These are phyloP conservation scores for Nyssa sinensis DNA, from an alignment of 148 eudicot species.

Conservation along the genomic window DNA sequence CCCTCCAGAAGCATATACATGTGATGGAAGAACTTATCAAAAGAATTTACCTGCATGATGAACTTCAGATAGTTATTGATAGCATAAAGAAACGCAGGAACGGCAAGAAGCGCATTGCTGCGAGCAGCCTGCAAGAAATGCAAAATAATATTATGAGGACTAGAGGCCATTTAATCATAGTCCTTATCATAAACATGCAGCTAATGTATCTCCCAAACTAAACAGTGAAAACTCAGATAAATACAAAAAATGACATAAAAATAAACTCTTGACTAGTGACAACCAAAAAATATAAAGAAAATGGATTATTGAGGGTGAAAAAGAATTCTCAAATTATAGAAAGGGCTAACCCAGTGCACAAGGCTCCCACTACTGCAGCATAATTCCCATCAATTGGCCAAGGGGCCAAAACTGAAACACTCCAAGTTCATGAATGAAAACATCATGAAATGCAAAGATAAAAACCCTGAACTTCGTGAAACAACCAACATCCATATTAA, in stretches of 20 bases:
- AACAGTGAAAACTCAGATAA: background rate
- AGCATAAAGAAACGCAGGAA: constrained; percentile 74
- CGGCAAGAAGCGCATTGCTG: constrained; percentile 78
- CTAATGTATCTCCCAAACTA: background rate
- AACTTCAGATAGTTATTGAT: constrained; percentile 92
- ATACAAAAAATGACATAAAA: background rate
- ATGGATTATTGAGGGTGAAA: background rate
- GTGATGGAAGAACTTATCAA: background rate
- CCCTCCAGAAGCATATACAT: background rate
- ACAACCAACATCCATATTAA: background rate
- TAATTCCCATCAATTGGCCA: background rate
- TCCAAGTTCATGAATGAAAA: background rate
- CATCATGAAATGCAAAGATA: background rate
- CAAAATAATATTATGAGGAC: background rate
- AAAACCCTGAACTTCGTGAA: background rate
- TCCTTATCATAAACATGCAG: background rate
- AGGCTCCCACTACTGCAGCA: background rate
- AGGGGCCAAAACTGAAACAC: background rate
- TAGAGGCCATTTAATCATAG: background rate
- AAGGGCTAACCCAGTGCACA: background rate
- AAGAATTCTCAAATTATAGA: background rate
- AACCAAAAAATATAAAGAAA: background rate
- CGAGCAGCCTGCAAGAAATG: constrained; percentile 84
- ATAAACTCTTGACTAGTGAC: background rate
- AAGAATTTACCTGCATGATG: constrained; percentile 64